These are phyloP conservation scores for Cadophora sp. DNA, from an alignment of 2,329 filamentous ascomycete genomes.

Conservation along the genomic window DNA sequence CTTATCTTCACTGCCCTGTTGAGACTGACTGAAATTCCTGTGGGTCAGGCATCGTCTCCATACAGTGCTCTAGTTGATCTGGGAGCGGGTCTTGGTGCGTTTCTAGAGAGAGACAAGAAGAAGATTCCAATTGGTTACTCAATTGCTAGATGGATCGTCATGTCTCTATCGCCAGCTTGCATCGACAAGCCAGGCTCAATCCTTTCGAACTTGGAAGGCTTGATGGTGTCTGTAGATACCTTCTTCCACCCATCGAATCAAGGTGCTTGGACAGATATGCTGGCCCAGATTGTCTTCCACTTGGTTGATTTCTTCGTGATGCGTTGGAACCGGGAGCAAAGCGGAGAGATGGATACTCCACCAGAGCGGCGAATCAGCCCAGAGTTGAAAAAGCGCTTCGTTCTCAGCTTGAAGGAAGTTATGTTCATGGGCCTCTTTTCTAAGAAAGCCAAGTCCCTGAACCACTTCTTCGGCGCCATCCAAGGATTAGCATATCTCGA, in stretches of 20 bases:
- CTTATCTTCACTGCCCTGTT: slow-evolving; percentile 92
- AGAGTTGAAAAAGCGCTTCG: slow-evolving; percentile 86
- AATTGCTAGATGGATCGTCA: slow-evolving; percentile 90
- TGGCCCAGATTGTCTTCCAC: slow-evolving; percentile 91
- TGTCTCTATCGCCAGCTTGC: slow-evolving; percentile 88
- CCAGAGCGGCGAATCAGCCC: slow-evolving; percentile 79
- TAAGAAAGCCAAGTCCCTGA: slow-evolving; percentile 91
- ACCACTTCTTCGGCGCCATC: slow-evolving; percentile 87
- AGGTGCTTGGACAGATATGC: slow-evolving; percentile 86
- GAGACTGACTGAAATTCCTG: slow-evolving; percentile 90
- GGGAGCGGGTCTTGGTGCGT: slow-evolving; percentile 80
- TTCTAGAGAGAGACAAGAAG: slow-evolving; percentile 90
- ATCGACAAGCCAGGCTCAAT: slow-evolving; percentile 80
- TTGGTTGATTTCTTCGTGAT: slow-evolving; percentile 96
- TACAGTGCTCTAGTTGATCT: slow-evolving; percentile 84
- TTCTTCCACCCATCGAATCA: slow-evolving; percentile 99
- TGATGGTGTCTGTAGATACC: slow-evolving; percentile 95
- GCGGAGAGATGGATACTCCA: slow-evolving; percentile 88
- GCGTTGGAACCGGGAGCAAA: slow-evolving; percentile 95
- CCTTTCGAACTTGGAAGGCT: slow-evolving; percentile 82
- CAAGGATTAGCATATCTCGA: slow-evolving; percentile 91
- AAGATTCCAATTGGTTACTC: slow-evolving; percentile 93
- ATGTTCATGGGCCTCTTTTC: slow-evolving; percentile 98
- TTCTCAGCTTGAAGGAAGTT: slow-evolving; percentile 86
- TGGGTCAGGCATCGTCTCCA: slow-evolving; percentile 92